Evolutionary conservation across 1,284 basidiomycete species (phyloP), one percentile per base, ranked within the genome.

Genomic region (Ustilago sp.): DNA sequence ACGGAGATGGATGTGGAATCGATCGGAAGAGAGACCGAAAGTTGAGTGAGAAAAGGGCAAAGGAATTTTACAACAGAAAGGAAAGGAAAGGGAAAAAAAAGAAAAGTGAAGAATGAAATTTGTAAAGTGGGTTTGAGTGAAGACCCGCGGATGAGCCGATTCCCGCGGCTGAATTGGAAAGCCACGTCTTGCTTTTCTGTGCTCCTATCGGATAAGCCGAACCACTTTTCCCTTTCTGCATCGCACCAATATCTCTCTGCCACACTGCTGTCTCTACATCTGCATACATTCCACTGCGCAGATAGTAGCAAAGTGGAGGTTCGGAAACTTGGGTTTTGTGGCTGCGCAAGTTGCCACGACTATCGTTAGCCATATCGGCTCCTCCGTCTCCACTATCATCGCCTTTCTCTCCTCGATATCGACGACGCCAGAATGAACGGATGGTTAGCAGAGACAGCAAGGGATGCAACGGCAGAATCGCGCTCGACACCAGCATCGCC

Each of bases 111-210:
- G 23, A 28, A 28, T 28, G 23, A 28, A 28, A 28, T 28, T 28
- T 28, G 23, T 28, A 57, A 45, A 32, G 31, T 57, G 15, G 11
- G n/a, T n/a, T 39, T 28, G 53, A 39, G 23, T 12, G 17, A 15
- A 43, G 31, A 32, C 13, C 31, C 31, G 38, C 19, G 38, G 38
- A 41, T 32, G n/a, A 58, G 41, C 41, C 11, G 43, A 32, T 15
- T 50, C 34, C 52, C 59, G 66, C 65, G 65, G 65, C 6, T 61
- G 47, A 52, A 45, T 53, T 54, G 59, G 57, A 19, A 4, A 38
- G 32, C n/a, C 32, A 52, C 17, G 31, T 34, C 4, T 34, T 28
- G 51, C 32, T 34, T n/a, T 34, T 34, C 12, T 11, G 5, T 13
- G 13, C 15, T 34, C 31, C 51, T 11, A 6, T 38, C 36, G 36